A percentile compares a stretch with the other conserved stretches of the same genome.
Evolutionary conservation across 768 basidiomycete species (phyloP).

Genomic region (Daedalea quercina): DNA sequence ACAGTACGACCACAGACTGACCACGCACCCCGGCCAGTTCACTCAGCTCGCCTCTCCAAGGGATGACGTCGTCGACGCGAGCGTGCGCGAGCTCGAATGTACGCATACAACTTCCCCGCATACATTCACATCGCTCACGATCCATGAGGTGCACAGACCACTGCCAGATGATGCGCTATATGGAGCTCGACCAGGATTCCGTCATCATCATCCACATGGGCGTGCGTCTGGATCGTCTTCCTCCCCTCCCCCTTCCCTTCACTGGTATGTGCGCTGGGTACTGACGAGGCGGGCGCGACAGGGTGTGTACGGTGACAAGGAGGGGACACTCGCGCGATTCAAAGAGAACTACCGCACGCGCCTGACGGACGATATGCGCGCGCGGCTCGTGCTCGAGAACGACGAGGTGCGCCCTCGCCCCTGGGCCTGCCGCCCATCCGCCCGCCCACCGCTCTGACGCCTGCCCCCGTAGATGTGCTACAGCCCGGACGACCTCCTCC

Average conservation of each 20-base stretch:
- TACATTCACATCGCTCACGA: neutral
- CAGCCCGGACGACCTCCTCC: conserved; percentile 83
- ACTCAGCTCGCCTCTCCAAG: conserved; percentile 79
- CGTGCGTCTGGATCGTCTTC: conserved; percentile 36
- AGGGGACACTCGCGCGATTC: conserved; percentile 60
- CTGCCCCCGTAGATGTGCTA: conserved; percentile 62
- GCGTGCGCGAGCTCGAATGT: conserved; percentile 72
- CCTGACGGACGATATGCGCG: conserved; percentile 59
- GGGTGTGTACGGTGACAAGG: conserved; percentile 82
- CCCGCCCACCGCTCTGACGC: neutral
- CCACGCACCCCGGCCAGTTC: conserved; percentile 81
- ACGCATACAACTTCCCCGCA: conserved; percentile 2
- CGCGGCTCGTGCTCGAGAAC: conserved; percentile 84
- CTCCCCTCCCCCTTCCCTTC: neutral
- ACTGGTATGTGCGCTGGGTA: neutral
- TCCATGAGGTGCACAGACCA: conserved; percentile 42
- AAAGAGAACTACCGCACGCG: conserved; percentile 55
- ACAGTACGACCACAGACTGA: conserved; percentile 54
- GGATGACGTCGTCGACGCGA: conserved; percentile 63
- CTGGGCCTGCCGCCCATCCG: no score
- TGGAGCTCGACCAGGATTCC: conserved; percentile 77
- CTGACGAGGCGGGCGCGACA: conserved; percentile 23
- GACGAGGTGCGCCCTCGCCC: conserved; percentile 58
- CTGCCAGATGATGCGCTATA: conserved; percentile 77
- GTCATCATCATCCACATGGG: conserved; percentile 84